Percentiles rank a stretch among this genome's conserved stretches.
phyloP scores from a whole-genome alignment of 768 basidiomycete species.

The Lentinula guzmanii region DNA sequence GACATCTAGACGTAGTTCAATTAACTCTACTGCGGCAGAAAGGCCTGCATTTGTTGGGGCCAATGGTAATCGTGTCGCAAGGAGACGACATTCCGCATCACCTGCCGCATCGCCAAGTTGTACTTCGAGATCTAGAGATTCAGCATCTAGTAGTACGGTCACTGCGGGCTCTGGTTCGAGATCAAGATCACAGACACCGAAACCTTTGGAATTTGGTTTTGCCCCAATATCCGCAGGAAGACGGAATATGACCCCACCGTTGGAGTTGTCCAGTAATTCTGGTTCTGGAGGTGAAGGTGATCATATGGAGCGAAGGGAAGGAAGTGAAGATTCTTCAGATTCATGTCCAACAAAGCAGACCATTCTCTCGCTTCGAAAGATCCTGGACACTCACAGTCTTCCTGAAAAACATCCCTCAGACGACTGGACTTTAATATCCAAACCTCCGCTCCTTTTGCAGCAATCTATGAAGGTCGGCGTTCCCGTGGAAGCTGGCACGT shows the following conservation, averaged over 20 bases:
- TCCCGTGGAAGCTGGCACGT: slow-evolving; percentile 48
- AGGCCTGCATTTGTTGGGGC: not conserved
- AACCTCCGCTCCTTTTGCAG: not conserved
- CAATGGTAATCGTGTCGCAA: not conserved
- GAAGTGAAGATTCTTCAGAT: slow-evolving; percentile 35
- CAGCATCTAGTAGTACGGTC: not conserved
- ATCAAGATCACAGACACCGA: slow-evolving; percentile 14
- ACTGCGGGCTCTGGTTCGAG: slow-evolving; percentile 1
- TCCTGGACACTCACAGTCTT: slow-evolving; percentile 47
- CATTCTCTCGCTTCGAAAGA: slow-evolving; percentile 61
- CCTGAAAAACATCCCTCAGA: slow-evolving; percentile 8
- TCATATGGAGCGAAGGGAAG: slow-evolving; percentile 29
- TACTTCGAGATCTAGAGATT: not conserved
- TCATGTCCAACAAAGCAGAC: slow-evolving; percentile 54
- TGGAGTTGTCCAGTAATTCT: slow-evolving; percentile 36
- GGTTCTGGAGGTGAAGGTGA: slow-evolving; percentile 19
- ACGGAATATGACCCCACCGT: slow-evolving; percentile 48
- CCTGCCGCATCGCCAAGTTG: not conserved
- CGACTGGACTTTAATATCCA: slow-evolving; percentile 1
- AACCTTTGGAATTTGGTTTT: slow-evolving; percentile 2
- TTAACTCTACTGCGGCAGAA: slow-evolving; percentile 5
- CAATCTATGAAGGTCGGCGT: not conserved
- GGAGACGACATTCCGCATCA: not conserved
- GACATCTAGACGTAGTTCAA: slow-evolving; percentile 2
- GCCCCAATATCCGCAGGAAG: slow-evolving; percentile 10